A percentile compares a stretch with the other conserved stretches of the same genome.
These are phyloP conservation scores for Fraxinus ornus DNA, from an alignment of 305 asterid genomes.

Conservation along the genomic window DNA sequence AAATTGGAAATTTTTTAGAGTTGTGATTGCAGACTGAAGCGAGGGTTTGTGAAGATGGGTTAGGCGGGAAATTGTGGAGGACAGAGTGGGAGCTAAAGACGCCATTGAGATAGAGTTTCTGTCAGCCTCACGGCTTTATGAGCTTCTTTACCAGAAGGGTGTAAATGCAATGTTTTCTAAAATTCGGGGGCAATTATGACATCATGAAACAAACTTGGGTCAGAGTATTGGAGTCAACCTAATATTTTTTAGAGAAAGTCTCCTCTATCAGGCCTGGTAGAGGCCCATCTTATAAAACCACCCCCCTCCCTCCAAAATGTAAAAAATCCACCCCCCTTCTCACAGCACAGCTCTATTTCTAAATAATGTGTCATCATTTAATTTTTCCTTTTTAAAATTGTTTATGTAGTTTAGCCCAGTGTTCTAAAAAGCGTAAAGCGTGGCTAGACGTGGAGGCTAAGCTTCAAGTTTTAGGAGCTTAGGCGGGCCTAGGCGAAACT, in stretches of 20 bases:
- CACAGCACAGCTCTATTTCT: too few species aligned
- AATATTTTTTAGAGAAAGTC: too few species aligned
- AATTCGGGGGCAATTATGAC: neutral
- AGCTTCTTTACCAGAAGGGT: constrained; percentile 3
- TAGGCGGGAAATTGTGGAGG: constrained; percentile 59
- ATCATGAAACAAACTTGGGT: constrained; percentile 9
- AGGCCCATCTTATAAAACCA: too few species aligned
- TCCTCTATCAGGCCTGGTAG: too few species aligned
- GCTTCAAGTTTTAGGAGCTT: too few species aligned
- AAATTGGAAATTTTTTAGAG: constrained; percentile 20
- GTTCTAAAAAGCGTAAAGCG: too few species aligned
- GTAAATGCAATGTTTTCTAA: constrained; percentile 16
- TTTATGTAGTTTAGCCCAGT: too few species aligned
- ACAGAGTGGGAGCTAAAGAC: constrained; percentile 42
- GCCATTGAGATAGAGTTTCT: constrained; percentile 37
- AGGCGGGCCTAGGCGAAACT: too few species aligned
- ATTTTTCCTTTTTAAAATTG: too few species aligned
- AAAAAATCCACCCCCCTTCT: too few species aligned
- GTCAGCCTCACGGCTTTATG: constrained; percentile 8
- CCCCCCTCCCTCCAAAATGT: too few species aligned
- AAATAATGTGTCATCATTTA: neutral
- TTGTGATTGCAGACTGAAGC: constrained; percentile 27
- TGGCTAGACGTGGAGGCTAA: too few species aligned
- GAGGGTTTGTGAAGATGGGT: constrained; percentile 38
- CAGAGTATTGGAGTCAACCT: neutral